These are phyloP conservation scores for Sechiopsis laciniata DNA, from an alignment of 306 rosid genomes.

Conservation along the genomic window DNA sequence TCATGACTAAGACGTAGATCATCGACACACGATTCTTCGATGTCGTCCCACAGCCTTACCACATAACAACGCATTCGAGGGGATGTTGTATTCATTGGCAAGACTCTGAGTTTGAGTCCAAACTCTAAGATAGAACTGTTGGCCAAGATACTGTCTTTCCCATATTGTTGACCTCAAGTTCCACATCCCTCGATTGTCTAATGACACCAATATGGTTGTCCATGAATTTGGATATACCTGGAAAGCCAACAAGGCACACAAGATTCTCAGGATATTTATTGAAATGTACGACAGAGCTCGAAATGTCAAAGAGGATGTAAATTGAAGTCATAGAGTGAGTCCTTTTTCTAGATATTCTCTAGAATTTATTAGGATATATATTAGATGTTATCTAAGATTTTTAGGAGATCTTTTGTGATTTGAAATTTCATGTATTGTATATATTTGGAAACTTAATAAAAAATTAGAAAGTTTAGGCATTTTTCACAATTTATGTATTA, in stretches of 20 bases:
- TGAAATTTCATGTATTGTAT: too few species aligned
- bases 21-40: constrained; percentile 13
- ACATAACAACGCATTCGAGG: constrained; percentile 61
- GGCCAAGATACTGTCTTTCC: constrained; percentile 95
- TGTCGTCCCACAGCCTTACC: constrained; percentile 76
- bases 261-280: background rate
- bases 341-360: background rate
- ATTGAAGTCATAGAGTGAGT: too few species aligned
- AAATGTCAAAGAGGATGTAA: background rate
- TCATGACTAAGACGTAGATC: constrained; percentile 36
- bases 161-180: constrained; percentile 83
- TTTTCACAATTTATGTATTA: too few species aligned
- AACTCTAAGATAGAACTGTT: constrained; percentile 75
- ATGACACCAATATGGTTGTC: constrained; percentile 74
- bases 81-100: constrained; percentile 76
- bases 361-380: too few species aligned
- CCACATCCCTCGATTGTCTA: constrained; percentile 99
- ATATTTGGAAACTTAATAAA: too few species aligned
- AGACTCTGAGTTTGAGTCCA: constrained; percentile 57
- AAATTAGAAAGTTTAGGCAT: too few species aligned
- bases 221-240: constrained; percentile 88
- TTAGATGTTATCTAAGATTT: too few species aligned
- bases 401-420: too few species aligned
- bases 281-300: background rate
- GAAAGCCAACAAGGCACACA: constrained; percentile 10